These are phyloP conservation scores for Vanderwaltozyma verrucispora DNA, from an alignment of 805 yeast genomes.

Conservation along the genomic window DNA sequence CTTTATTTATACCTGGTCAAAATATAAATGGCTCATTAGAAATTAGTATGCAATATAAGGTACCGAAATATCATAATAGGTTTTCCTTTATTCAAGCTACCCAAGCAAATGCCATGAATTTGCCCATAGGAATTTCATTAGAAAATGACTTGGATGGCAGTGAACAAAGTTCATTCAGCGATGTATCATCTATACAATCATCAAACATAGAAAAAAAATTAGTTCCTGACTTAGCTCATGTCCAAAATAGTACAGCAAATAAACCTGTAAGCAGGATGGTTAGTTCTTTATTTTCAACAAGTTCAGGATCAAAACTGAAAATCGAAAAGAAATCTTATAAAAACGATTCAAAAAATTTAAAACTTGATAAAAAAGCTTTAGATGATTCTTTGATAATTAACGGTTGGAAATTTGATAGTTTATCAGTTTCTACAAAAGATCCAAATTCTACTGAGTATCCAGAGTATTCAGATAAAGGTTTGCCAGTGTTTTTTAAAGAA, in stretches of 20 bases:
- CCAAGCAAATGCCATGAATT: slow-evolving; percentile 19
- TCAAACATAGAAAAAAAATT: not conserved
- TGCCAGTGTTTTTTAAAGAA: slow-evolving; percentile 33
- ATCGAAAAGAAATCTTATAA: slow-evolving; percentile 4
- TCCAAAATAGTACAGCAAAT: not conserved
- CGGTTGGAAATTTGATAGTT: slow-evolving; percentile 27
- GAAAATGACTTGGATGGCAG: not conserved
- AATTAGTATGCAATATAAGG: slow-evolving; percentile 21
- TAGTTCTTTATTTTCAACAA: slow-evolving; percentile 15
- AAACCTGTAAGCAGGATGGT: slow-evolving; percentile 18
- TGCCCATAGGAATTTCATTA: slow-evolving; percentile 16
- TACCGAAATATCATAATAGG: slow-evolving; percentile 28
- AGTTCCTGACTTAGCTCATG: slow-evolving; percentile 1
- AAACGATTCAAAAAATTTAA: not conserved
- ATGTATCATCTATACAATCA: not conserved
- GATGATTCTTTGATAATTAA: slow-evolving; percentile 15
- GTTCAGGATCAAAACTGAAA: too few relatives aligned
- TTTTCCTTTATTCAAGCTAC: slow-evolving; percentile 23
- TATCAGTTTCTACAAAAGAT: slow-evolving; percentile 18
- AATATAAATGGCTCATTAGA: slow-evolving; percentile 25
- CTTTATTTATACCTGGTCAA: slow-evolving; percentile 23
- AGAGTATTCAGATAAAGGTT: slow-evolving; percentile 30
- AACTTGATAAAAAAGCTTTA: not conserved
- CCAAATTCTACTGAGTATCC: slow-evolving; percentile 7
- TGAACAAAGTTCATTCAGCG: not conserved